Conservation (phyloP, 345 rosid species). For the Arabidopsis suecica region DNA sequence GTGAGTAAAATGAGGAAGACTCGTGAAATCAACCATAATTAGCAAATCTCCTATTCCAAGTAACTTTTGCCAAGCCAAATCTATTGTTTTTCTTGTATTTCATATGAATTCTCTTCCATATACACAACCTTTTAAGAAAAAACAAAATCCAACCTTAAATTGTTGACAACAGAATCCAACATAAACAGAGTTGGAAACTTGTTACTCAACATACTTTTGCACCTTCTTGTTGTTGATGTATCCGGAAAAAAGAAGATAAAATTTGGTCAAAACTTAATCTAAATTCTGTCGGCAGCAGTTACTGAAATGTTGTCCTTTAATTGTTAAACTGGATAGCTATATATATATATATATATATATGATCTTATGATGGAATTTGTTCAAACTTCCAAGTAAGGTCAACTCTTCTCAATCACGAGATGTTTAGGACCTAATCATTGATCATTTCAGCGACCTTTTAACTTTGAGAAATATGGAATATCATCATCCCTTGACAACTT, state of each 20-base stretch:
- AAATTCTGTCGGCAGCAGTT: background rate
- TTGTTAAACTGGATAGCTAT: background rate
- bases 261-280: background rate
- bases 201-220: slow-evolving; percentile 8
- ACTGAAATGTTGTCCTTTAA: background rate
- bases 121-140: background rate
- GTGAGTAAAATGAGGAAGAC: slow-evolving; percentile 40
- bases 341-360: background rate
- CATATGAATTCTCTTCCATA: background rate
- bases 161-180: slow-evolving; percentile 33
- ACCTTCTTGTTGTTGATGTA: slow-evolving; percentile 1
- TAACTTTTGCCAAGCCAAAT: slow-evolving; percentile 2
- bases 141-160: background rate
- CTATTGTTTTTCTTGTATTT: background rate
- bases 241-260: background rate
- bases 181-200: slow-evolving; percentile 19
- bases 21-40: slow-evolving; percentile 19
- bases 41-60: slow-evolving; percentile 36
- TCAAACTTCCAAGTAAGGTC: background rate
- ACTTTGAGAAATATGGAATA: background rate
- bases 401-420: background rate
- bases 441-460: background rate
- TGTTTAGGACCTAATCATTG: background rate
- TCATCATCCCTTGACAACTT: background rate
- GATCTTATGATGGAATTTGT: background rate